Percentiles rank a stretch among this genome's conserved stretches.
phyloP scores from a whole-genome alignment of 2,329 filamentous ascomycete genomes.

The Botrytis porri region DNA sequence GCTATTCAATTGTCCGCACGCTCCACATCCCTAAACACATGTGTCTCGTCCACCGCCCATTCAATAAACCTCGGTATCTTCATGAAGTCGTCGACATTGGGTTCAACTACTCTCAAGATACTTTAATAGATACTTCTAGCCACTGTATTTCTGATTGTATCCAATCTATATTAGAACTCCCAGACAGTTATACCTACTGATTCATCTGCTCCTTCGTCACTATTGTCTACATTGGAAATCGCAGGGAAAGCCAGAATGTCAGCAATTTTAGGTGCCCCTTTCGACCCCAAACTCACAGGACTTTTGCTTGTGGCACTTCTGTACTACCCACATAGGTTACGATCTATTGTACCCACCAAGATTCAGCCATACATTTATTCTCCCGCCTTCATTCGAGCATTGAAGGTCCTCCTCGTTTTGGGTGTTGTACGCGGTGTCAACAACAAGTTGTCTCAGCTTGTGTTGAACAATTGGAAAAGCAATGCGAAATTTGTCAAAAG shows the following conservation, averaged over 20 bases:
- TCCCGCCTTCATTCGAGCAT: slow-evolving; percentile 21
- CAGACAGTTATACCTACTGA: too few species aligned
- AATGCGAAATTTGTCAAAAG: slow-evolving; percentile 59
- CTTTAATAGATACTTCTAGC: background rate
- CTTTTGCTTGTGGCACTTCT: slow-evolving; percentile 29
- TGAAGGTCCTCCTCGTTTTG: slow-evolving; percentile 45
- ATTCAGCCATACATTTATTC: slow-evolving; percentile 27
- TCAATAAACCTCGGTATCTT: background rate
- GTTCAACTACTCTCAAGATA: background rate
- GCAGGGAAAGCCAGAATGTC: background rate
- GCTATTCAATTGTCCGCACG: background rate
- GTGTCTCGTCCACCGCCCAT: background rate
- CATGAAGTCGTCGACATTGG: background rate
- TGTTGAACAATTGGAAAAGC: slow-evolving; percentile 48
- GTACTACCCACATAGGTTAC: slow-evolving; percentile 31
- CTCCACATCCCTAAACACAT: background rate
- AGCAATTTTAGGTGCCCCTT: background rate
- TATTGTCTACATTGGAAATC: background rate
- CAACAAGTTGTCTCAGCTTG: slow-evolving; percentile 49
- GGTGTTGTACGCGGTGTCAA: slow-evolving; percentile 50
- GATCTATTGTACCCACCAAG: slow-evolving; percentile 24
- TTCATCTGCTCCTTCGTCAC: background rate
- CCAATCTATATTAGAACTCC: background rate
- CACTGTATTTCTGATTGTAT: background rate
- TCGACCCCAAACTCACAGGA: slow-evolving; percentile 27